These are phyloP conservation scores for Suillus subaureus DNA, from an alignment of 768 basidiomycete genomes.

Conservation along the genomic window DNA sequence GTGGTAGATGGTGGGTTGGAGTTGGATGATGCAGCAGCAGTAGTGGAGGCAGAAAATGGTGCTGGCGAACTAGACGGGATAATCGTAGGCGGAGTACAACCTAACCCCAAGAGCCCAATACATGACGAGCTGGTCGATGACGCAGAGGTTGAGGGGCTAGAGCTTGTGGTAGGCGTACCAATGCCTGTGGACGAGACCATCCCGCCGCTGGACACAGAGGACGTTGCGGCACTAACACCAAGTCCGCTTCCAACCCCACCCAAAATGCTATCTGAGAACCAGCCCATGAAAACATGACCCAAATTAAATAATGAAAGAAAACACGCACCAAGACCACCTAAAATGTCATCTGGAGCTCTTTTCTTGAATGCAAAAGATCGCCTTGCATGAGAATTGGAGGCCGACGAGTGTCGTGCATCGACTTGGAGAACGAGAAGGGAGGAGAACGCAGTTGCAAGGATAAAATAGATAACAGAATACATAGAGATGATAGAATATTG, in stretches of 20 bases:
- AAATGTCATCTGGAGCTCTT: conserved; percentile 16
- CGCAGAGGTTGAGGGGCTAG: background rate
- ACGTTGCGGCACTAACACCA: conserved; percentile 14
- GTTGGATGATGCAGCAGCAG: conserved; percentile 1
- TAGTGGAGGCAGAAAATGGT: background rate
- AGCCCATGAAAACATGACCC: background rate
- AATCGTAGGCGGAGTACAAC: conserved; percentile 7
- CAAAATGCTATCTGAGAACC: conserved; percentile 3
- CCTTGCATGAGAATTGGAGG: conserved; percentile 36
- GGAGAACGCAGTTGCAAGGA: conserved; percentile 31
- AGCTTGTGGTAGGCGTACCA: conserved; percentile 1
- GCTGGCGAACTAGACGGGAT: background rate
- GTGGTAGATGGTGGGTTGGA: background rate
- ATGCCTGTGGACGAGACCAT: conserved; percentile 8
- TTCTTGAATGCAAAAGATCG: conserved; percentile 32
- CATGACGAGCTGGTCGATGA: conserved; percentile 9
- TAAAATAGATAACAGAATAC: conserved; percentile 21
- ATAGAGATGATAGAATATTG: conserved; percentile 35
- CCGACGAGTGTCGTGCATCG: conserved; percentile 44
- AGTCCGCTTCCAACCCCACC: background rate
- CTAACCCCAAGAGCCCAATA: conserved; percentile 12
- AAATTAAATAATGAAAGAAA: conserved; percentile 12
- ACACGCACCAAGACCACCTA: conserved; percentile 19
- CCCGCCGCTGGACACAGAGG: conserved; percentile 13
- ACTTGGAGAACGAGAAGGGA: conserved; percentile 26